Percentiles rank a stretch among this genome's conserved stretches.
Evolutionary conservation across 2,329 filamentous ascomycete genomes (phyloP).

Genomic region (Trichoderma breve): DNA sequence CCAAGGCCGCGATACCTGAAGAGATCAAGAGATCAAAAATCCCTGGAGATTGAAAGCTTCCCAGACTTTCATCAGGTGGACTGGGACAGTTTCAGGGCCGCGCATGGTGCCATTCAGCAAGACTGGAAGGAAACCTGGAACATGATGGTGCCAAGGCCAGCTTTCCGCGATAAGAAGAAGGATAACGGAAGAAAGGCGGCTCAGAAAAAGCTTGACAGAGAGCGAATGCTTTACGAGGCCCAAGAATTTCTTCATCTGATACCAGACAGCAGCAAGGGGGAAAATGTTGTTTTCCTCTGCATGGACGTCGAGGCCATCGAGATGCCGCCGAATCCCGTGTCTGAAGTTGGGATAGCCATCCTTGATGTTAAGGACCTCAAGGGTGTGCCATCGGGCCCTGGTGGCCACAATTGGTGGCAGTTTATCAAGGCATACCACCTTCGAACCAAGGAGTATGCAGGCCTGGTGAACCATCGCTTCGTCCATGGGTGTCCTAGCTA

Average conservation of each 20-base stretch:
- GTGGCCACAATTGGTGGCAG: constrained; percentile 64
- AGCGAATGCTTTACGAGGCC: constrained; percentile 59
- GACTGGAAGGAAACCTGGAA: constrained; percentile 23
- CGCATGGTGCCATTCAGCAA: background rate
- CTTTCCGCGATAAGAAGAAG: constrained; percentile 37
- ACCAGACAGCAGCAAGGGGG: constrained; percentile 5
- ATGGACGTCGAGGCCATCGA: constrained; percentile 87
- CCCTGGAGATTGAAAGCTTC: constrained; percentile 32
- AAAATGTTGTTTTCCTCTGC: constrained; percentile 61
- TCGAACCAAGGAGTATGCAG: constrained; percentile 66
- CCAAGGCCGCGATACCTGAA: constrained; percentile 69
- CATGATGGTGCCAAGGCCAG: constrained; percentile 24
- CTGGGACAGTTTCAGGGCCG: constrained; percentile 29
- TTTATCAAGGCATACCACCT: constrained; percentile 72
- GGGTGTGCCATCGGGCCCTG: constrained; percentile 55
- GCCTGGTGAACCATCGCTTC: constrained; percentile 65
- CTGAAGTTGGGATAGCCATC: constrained; percentile 81
- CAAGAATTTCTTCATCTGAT: constrained; percentile 69
- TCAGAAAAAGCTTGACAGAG: constrained; percentile 48
- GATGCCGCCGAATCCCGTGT: constrained; percentile 61
- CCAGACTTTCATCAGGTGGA: constrained; percentile 39
- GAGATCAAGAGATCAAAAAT: constrained; percentile 46
- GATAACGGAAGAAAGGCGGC: constrained; percentile 46
- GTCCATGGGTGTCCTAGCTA: constrained; percentile 69
- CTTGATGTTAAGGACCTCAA: constrained; percentile 66